Conservation (phyloP, 2,329 filamentous ascomycete species). For the Monosporascus sp. region DNA sequence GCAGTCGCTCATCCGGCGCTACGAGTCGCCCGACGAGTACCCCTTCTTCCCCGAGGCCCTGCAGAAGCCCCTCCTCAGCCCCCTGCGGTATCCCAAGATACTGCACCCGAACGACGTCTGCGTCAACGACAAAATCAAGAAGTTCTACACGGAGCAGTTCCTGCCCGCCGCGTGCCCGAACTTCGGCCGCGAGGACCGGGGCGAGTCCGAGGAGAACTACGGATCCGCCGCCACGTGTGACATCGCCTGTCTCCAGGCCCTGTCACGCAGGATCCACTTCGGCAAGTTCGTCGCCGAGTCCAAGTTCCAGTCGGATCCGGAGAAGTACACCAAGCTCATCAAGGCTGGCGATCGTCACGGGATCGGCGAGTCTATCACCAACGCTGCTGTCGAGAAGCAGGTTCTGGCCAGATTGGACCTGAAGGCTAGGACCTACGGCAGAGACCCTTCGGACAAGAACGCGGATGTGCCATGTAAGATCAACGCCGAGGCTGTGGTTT, state of each 20-base stretch:
- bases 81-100: slow-evolving; percentile 81
- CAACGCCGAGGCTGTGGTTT: slow-evolving; percentile 82
- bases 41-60: slow-evolving; percentile 88
- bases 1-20: slow-evolving; percentile 89
- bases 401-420: slow-evolving; percentile 79
- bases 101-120: slow-evolving; percentile 86
- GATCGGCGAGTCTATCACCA: slow-evolving; percentile 87
- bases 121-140: slow-evolving; percentile 81
- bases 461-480: slow-evolving; percentile 68
- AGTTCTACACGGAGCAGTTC: slow-evolving; percentile 76
- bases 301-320: slow-evolving; percentile 82
- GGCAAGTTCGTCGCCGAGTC: slow-evolving; percentile 97
- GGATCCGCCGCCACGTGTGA: slow-evolving; percentile 88
- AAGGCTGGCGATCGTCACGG: slow-evolving; percentile 71
- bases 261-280: slow-evolving; percentile 90
- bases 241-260: slow-evolving; percentile 81
- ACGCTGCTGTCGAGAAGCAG: slow-evolving; percentile 82
- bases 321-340: slow-evolving; percentile 78
- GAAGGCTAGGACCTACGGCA: slow-evolving; percentile 92
- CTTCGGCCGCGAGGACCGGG: slow-evolving; percentile 71
- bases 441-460: slow-evolving; percentile 66
- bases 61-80: slow-evolving; percentile 76
- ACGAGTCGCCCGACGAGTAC: slow-evolving; percentile 94
- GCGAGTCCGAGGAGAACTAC: slow-evolving; percentile 89
- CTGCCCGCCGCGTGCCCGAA: slow-evolving; percentile 78